phyloP scores from a whole-genome alignment of 208 protist species.

The Acanthamoeba quina region DNA sequence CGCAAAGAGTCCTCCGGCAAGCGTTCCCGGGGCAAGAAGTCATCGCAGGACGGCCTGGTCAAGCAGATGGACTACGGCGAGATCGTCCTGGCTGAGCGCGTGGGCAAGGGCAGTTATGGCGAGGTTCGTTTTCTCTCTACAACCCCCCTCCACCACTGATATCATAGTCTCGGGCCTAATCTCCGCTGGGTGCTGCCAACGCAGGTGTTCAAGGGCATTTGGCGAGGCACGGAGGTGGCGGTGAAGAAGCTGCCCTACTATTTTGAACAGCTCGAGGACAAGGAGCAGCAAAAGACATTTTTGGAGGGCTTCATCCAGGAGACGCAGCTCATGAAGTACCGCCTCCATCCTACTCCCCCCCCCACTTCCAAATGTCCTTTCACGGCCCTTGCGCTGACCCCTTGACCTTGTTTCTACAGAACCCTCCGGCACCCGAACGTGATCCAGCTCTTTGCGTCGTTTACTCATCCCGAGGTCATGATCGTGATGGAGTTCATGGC shows the following conservation, averaged over 20 bases:
- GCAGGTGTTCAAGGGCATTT: conserved; percentile 62
- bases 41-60: conserved; percentile 39
- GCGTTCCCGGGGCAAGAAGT: not conserved
- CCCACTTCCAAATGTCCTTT: too few species aligned
- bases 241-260: conserved; percentile 76
- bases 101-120: conserved; percentile 73
- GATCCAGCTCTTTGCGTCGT: conserved; percentile 61
- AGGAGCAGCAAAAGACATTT: conserved; percentile 59
- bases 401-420: not conserved
- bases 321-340: conserved; percentile 69
- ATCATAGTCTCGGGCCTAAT: too few species aligned
- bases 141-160: not conserved
- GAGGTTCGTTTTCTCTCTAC: conserved; percentile 8
- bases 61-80: conserved; percentile 75
- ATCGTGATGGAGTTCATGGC: conserved; percentile 74
- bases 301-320: conserved; percentile 70
- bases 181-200: too few species aligned
- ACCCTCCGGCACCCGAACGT: conserved; percentile 52
- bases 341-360: not conserved
- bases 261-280: conserved; percentile 71
- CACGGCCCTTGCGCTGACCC: too few species aligned
- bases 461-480: conserved; percentile 68
- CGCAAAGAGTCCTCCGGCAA: conserved; percentile 3
- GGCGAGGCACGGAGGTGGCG: conserved; percentile 70
- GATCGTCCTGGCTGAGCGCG: conserved; percentile 45